Percentiles rank a stretch among this genome's conserved stretches.
phyloP scores from a whole-genome alignment of 1,284 basidiomycete genomes.

The Pholiota adiposa region DNA sequence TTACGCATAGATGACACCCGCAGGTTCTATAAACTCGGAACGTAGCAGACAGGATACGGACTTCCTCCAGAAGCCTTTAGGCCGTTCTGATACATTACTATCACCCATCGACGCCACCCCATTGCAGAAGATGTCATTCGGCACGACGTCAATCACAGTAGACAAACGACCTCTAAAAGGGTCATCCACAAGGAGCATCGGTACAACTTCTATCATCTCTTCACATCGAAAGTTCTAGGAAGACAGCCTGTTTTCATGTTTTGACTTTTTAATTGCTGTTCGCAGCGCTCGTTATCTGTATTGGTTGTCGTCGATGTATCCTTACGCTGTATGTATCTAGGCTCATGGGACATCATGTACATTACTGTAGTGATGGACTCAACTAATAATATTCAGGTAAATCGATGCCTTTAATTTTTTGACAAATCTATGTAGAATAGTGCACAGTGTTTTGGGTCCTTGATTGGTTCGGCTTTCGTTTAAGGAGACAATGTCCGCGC shows the following conservation, averaged over 20 bases:
- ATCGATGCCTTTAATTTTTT: background rate
- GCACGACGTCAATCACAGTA: background rate
- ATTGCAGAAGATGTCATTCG: slow-evolving; percentile 19
- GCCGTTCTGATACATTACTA: slow-evolving; percentile 2
- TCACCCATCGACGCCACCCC: slow-evolving; percentile 7
- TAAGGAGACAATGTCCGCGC: background rate
- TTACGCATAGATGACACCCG: background rate
- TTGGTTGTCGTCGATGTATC: background rate
- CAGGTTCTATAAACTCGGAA: slow-evolving; percentile 30
- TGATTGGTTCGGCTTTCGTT: background rate
- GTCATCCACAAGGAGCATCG: background rate
- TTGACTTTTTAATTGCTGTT: background rate
- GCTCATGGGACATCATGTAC: slow-evolving; percentile 1
- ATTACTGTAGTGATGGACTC: slow-evolving; percentile 3
- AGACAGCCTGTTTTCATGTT: background rate
- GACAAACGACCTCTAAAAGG: slow-evolving; percentile 3
- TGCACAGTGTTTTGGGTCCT: background rate
- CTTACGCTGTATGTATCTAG: slow-evolving; percentile 3
- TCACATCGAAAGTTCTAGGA: slow-evolving; percentile 2
- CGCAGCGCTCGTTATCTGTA: background rate
- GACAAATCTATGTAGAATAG: background rate
- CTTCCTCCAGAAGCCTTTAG: background rate
- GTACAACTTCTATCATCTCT: background rate
- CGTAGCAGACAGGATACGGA: slow-evolving; percentile 26
- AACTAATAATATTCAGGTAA: background rate